Base-by-base conservation (phyloP, 208 protist species). In the Crithidia mellificae region DNA sequence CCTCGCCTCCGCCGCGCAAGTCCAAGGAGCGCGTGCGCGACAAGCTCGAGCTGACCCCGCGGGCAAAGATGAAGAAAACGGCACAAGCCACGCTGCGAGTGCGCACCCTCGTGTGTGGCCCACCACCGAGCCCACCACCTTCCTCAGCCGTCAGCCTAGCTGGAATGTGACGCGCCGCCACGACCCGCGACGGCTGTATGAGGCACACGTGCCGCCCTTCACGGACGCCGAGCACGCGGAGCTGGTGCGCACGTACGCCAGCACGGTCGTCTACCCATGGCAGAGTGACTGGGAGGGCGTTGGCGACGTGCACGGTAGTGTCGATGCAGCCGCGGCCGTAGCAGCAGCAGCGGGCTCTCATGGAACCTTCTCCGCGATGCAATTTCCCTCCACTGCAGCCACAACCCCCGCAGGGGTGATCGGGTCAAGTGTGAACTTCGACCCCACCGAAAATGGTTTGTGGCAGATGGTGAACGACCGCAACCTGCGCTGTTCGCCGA, bases 381-480 rank as follows among this genome's bases (percentile, higher is more conserved):
- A n/a, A n/a, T n/a, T n/a, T n/a, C n/a, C n/a, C 30, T 1, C 52
- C 14, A n/a, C 11, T 9, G 14, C 30, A 1, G 14, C 22, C 51
- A 46, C 3, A 5, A 20, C 30, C 24, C 44, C 51, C 54, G 36
- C 49, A 9, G 51, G 6, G 12, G 66, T 34, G 9, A 19, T 52
- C 1, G 63, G 49, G 12, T 32, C 57, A 11, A 59, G 22, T 11
- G 51, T 43, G 46, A 36, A 24, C 29, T 94, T 83, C 69, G 88
- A 94, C 55, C 88, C 83, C 15, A 91, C 85, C 3, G 88, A 94
- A 62, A 65, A 62, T n/a, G 88, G 88, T 8, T 11, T 83, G 58
- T 94, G 85, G 85, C 68, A 80, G 24, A 86, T 94, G 81, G 76
- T 84, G 46, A 91, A 89, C 62, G 67, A 80, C 14, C 69, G 72